These are phyloP conservation scores for Auriscalpium vulgare DNA, from an alignment of 768 basidiomycete genomes.

Conservation along the genomic window DNA sequence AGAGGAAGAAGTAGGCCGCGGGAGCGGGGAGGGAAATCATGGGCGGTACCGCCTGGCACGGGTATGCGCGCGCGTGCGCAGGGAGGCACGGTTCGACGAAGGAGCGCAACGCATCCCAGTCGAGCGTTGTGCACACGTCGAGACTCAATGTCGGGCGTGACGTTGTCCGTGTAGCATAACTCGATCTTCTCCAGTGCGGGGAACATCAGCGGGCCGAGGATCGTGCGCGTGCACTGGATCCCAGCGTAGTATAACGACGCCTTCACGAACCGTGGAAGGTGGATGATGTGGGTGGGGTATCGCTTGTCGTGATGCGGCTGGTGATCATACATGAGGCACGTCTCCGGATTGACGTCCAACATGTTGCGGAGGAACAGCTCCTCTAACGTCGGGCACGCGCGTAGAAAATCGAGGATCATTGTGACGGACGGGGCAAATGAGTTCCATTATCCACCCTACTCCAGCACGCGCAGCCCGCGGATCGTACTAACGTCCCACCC, in stretches of 20 bases:
- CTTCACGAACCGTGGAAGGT: conserved; percentile 56
- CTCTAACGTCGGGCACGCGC: conserved; percentile 67
- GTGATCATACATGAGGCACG: conserved; percentile 32
- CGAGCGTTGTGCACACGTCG: conserved; percentile 67
- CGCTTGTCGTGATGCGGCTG: conserved; percentile 20
- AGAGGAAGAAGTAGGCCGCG: conserved; percentile 19
- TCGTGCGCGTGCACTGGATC: conserved; percentile 51
- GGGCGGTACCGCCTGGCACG: conserved; percentile 15
- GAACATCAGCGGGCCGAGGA: conserved; percentile 61
- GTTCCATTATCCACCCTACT: conserved; percentile 77
- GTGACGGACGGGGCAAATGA: conserved; percentile 61
- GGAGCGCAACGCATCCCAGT: conserved; percentile 72
- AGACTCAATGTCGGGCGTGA: conserved; percentile 53
- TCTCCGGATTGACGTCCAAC: conserved; percentile 42
- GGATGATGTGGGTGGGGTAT: conserved; percentile 28
- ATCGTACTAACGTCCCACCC: conserved; percentile 63
- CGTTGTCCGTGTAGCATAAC: conserved; percentile 69
- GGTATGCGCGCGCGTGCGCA: conserved; percentile 28
- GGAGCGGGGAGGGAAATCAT: conserved; percentile 15
- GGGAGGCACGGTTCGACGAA: conserved; percentile 66
- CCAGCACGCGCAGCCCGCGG: conserved; percentile 58
- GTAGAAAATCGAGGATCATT: conserved; percentile 58
- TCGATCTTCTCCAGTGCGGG: conserved; percentile 66
- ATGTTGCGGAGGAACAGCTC: conserved; percentile 76
- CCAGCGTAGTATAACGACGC: conserved; percentile 76